Base-by-base conservation (phyloP, 306 rosid species). In the Cyclanthera cordifolia region DNA sequence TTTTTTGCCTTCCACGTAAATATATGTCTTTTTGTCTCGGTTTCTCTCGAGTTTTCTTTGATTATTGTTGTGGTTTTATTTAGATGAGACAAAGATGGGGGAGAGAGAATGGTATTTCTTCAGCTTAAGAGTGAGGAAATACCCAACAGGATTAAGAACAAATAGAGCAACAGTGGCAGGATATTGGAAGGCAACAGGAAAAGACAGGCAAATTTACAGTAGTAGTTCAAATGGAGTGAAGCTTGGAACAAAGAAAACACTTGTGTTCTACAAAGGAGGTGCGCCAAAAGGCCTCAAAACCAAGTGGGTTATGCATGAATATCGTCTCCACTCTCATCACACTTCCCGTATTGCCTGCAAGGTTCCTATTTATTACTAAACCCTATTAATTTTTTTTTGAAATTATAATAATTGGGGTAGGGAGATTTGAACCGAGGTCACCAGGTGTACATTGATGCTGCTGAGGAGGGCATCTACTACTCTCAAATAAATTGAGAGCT, bases 281-380 rank as follows among this genome's bases (percentile, higher is more conserved):
- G 74, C 74, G 1, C 74, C 67, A 0, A 61, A 41, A 2, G 74
- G 74, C 11, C 6, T 17, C 23, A 54, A 71, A 45, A 71, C 74
- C 41, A 54, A 43, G 56, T 71, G 74, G 74, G 74, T 71, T n/a
- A 39, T 71, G 67, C 74, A 71, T 41, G 74, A 71, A 45, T 71
- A 71, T 16, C 74, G 74, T 13, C 41, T 54, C 15, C 74, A 71
- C 41, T 56, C 63, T n/a, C 27, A 51, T 53, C 37, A 53, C 63
- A 6, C 65, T 54, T 49, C 16, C 27, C 24, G 4, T 23, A 25
- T 9, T 68, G 12, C 23, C 19, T 68, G 58, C 48, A 43, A 43
- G 48, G 48, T 43, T 43, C 13, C 47, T 43, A 41, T 41, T 41
- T 8, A 7, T 34, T n/a, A n/a, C n/a, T n/a, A n/a, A n/a, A n/a